These are phyloP conservation scores for Nakazawaea populi DNA, from an alignment of 805 yeast species.

Conservation along the genomic window DNA sequence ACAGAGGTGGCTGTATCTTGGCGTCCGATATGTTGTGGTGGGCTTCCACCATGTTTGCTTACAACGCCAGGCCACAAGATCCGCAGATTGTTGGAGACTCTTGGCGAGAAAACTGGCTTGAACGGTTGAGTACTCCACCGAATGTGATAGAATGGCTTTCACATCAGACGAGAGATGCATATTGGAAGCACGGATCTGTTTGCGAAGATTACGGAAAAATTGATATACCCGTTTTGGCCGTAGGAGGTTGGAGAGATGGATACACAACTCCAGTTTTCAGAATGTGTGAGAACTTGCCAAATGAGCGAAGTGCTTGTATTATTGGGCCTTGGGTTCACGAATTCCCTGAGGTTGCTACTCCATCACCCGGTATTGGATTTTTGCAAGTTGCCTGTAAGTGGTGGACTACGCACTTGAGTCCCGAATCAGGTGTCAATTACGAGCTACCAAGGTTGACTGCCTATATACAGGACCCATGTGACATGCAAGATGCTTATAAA, in stretches of 20 bases:
- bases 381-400: conserved; percentile 34
- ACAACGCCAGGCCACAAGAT: conserved; percentile 41
- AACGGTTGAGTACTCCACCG: conserved; percentile 32
- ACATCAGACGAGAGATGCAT: conserved; percentile 38
- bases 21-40: conserved; percentile 45
- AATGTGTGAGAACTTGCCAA: conserved; percentile 34
- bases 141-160: conserved; percentile 35
- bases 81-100: conserved; percentile 30
- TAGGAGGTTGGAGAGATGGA: conserved; percentile 46
- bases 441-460: conserved; percentile 31
- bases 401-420: conserved; percentile 33
- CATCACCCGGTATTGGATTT: conserved; percentile 38
- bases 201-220: conserved; percentile 33
- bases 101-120: conserved; percentile 36
- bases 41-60: conserved; percentile 41
- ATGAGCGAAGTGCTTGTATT: conserved; percentile 30
- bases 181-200: conserved; percentile 43
- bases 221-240: conserved; percentile 35
- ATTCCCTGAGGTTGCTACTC: conserved; percentile 41
- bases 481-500: conserved; percentile 30
- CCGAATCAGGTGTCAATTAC: conserved; percentile 19
- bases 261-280: conserved; percentile 38
- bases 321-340: conserved; percentile 48
- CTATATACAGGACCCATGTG: conserved; percentile 36
- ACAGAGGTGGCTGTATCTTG: conserved; percentile 38